phyloP scores from a whole-genome alignment of 2,329 filamentous ascomycete species.

The Claviceps pazoutovae region DNA sequence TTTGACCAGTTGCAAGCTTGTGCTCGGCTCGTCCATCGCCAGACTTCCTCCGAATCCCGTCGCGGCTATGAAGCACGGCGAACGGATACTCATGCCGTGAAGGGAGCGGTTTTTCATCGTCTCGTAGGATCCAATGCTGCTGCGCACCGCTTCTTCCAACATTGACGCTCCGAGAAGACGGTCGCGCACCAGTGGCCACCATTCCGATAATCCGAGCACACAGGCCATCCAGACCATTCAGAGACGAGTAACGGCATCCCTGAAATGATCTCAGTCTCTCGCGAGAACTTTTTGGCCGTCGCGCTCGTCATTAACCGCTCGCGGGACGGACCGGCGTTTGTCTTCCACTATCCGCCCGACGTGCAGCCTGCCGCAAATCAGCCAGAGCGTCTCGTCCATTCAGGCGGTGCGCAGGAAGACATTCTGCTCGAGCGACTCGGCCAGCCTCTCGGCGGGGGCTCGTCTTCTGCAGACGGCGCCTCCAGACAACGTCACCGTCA shows the following conservation, averaged over 20 bases:
- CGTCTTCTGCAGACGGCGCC: constrained; percentile 20
- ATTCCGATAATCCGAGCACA: background rate
- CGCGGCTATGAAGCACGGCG: background rate
- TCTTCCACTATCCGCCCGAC: constrained; percentile 75
- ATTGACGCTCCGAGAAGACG: no score
- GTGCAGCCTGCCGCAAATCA: constrained; percentile 26
- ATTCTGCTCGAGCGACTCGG: constrained; percentile 32
- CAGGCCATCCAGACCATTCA: background rate
- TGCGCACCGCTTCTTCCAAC: no score
- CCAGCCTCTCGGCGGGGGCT: constrained; percentile 20
- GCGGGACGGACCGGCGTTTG: constrained; percentile 64
- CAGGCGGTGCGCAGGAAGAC: constrained; percentile 29
- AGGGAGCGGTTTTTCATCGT: background rate
- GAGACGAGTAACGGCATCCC: background rate
- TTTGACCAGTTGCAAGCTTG: no score
- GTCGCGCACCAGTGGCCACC: background rate
- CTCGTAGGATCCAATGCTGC: no score
- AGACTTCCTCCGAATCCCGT: background rate
- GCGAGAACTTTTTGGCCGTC: constrained; percentile 51
- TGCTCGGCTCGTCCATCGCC: background rate
- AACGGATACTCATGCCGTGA: background rate
- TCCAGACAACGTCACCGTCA: constrained; percentile 33
- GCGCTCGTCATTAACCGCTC: constrained; percentile 62
- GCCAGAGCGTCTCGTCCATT: constrained; percentile 17
- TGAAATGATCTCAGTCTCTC: constrained; percentile 35